Conservation (phyloP, 1,139 yeast species). For the Sugiyamaella japonica region DNA sequence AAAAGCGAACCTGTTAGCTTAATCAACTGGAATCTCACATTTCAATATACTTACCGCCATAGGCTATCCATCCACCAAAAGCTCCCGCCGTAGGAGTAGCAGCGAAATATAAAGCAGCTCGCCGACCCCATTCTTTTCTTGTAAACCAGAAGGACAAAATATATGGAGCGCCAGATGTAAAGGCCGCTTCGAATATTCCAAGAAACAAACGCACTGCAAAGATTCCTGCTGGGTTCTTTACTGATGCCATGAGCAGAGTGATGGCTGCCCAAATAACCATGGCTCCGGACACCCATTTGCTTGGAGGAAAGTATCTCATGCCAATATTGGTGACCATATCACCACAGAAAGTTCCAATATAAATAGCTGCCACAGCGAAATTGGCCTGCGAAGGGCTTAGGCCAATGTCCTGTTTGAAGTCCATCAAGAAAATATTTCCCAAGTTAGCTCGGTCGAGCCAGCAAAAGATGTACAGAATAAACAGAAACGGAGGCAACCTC, state of each 20-base stretch:
- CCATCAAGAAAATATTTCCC: constrained; percentile 13
- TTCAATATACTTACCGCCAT: constrained; percentile 19
- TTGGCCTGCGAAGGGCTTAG: constrained; percentile 4
- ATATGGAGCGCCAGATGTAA: constrained; percentile 27
- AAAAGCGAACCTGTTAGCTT: background rate
- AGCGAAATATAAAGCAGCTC: constrained; percentile 41
- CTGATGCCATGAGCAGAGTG: constrained; percentile 28
- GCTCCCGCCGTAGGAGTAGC: constrained; percentile 31
- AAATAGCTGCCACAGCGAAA: constrained; percentile 19
- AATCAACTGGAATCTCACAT: background rate
- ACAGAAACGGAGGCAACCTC: constrained; percentile 13
- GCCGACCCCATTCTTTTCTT: constrained; percentile 37
- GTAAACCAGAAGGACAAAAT: constrained; percentile 24
- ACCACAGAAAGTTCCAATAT: constrained; percentile 18
- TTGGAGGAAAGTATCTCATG: constrained; percentile 17
- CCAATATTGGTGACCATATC: constrained; percentile 21
- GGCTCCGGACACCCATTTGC: constrained; percentile 26
- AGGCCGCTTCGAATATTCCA: constrained; percentile 22
- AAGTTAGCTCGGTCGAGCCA: constrained; percentile 17
- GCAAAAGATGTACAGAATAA: constrained; percentile 12
- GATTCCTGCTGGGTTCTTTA: constrained; percentile 21
- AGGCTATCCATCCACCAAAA: constrained; percentile 30
- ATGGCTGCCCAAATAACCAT: constrained; percentile 55
- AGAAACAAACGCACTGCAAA: constrained; percentile 21
- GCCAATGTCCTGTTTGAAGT: constrained; percentile 12